Evolutionary conservation across 2,329 filamentous ascomycete species (phyloP), one percentile per base, ranked within the genome.

Genomic region (Zymoseptoria tritici): DNA sequence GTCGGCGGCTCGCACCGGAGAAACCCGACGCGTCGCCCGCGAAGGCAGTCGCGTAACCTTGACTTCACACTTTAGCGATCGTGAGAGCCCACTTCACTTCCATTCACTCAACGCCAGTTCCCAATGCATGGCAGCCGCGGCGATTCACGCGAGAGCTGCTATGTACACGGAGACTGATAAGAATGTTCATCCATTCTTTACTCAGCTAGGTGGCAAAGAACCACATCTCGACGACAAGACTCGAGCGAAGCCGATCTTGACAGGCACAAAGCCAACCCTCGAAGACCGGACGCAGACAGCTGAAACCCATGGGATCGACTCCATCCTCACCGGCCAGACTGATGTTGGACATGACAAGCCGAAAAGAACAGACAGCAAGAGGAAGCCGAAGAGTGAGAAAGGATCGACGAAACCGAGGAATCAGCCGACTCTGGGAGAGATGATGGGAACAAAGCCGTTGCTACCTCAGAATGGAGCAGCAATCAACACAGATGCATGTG

Each of bases 151-250:
- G 36, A 46, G 36, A 46, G 5, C 63, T 62, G 68, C 63, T 56
- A 70, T 71, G 68, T 66, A 56, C 55, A 62, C 58, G 46, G 64
- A 68, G 54, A 61, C 54, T 42, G 62, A 60, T 24, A 67, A 61
- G 61, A 62, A 49, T 55, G 55, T 71, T n/a, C 70, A 71, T 60
- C 69, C 70, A 53, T 72, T 72, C 67, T 72, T 72, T 58, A 61
- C 60, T 9, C 57, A 61, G 31, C 36, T 59, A 21, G 66, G 63
- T 53, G 66, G 65, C 59, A 24, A 61, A 20, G 49, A 58, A 16
- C 13, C 16, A 7, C 36, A 51, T 59, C 57, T 21, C 19, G 53
- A 22, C 11, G 56, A 1, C 22, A 51, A 26, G 54, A 57, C 51
- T 11, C 46, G 26, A 36, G 46, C 29, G 19, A 20, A 21, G 59